A percentile compares a stretch with the other conserved stretches of the same genome.
These are phyloP conservation scores for Soucietia sequanensis DNA, from an alignment of 805 yeast genomes.

Conservation along the genomic window DNA sequence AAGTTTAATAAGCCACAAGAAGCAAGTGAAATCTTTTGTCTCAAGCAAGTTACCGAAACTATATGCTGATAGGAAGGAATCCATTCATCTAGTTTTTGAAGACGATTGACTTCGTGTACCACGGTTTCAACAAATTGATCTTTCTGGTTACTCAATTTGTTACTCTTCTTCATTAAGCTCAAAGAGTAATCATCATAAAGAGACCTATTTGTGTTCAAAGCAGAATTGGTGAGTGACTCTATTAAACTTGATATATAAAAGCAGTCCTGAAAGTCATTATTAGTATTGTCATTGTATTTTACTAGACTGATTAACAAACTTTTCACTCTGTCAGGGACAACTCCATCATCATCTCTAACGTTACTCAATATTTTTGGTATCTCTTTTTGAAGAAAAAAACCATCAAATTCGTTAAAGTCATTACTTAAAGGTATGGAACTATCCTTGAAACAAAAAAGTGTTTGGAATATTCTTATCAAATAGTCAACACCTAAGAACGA, in stretches of 20 bases:
- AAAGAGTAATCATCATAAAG: constrained; percentile 6
- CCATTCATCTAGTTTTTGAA: constrained; percentile 82
- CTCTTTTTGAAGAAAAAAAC: constrained; percentile 66
- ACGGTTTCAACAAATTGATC: constrained; percentile 28
- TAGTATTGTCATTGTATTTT: constrained; percentile 82
- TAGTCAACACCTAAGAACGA: constrained; percentile 74
- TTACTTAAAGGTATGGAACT: constrained; percentile 71
- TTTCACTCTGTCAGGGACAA: constrained; percentile 57
- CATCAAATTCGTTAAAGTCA: constrained; percentile 70
- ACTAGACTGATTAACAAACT: constrained; percentile 66
- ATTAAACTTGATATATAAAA: constrained; percentile 62
- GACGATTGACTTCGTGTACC: constrained; percentile 67
- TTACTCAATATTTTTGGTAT: constrained; percentile 61
- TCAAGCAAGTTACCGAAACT: constrained; percentile 55
- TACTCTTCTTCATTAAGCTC: constrained; percentile 3
- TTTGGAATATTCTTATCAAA: constrained; percentile 65
- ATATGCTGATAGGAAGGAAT: constrained; percentile 66
- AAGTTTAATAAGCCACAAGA: constrained; percentile 52
- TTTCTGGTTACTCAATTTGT: constrained; percentile 6
- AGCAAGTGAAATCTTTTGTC: constrained; percentile 59
- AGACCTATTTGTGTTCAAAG: constrained; percentile 16
- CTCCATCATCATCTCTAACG: constrained; percentile 61
- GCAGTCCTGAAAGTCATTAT: constrained; percentile 73
- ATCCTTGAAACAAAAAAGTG: constrained; percentile 68
- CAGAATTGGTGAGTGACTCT: constrained; percentile 44